Evolutionary conservation across 257 asterid species (phyloP), one percentile per base, ranked within the genome.

Genomic region (Coffea eugenioides): DNA sequence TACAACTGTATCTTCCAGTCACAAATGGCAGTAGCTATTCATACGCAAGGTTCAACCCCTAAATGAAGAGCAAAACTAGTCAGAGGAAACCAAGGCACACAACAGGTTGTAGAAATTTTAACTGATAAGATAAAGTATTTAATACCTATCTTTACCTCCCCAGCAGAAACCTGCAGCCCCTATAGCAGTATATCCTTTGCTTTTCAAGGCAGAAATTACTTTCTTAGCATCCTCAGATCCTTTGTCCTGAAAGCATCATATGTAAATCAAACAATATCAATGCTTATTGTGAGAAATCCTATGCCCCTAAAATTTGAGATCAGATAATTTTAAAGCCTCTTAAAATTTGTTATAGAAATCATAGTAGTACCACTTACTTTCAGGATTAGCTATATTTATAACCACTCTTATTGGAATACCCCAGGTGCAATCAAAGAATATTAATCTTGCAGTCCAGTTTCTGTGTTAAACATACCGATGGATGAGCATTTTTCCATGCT

Each of bases 121-220:
- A 31, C 34, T 31, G 34, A 31, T 31, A 31, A 31, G 34, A 31
- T 31, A 31, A 31, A 31, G 34, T 31, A 31, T 31, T 31, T 31
- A 31, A 31, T 31, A 31, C 34, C 34, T 7, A 25, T 13, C 51
- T 57, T 73, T 82, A 89, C 95, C 97, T 85, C 97, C 97, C 95
- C 95, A 90, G 81, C 97, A 91, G 74, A 89, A 91, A 45, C 97
- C 97, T 67, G 88, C 91, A 66, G 86, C 93, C 45, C 97, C 95
- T 45, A 92, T 72, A 46, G 87, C 80, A 39, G 84, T 52, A 8
- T 83, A 85, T 66, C 97, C 95, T 82, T 45, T 86, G 85, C 83
- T 83, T 85, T 82, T 90, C 83, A 92, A 76, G 72, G 84, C 84
- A 72, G 77, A 84, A 71, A 92, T 76, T 39, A 92, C 78, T 69